Evolutionary conservation across 208 protist species (phyloP).

Genomic region (Tetramitus jugosus): DNA sequence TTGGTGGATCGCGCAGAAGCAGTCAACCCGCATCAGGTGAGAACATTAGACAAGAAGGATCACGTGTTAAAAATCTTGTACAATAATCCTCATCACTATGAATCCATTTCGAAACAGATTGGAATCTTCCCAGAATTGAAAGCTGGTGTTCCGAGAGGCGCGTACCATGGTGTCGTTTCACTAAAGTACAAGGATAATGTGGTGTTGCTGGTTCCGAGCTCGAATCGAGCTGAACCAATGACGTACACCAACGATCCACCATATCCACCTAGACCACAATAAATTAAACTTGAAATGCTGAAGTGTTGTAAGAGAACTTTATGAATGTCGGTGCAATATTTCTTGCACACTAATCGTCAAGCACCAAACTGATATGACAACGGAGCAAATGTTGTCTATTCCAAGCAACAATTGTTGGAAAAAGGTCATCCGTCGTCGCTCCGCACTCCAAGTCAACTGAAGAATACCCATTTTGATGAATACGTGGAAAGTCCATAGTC

Average conservation of each 20-base stretch:
- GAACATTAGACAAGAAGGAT: neutral
- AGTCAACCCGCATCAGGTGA: neutral
- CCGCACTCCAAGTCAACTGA: too few species aligned
- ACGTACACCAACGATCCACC: neutral
- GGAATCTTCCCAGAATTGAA: neutral
- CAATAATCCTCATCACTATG: neutral
- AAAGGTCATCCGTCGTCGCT: too few species aligned
- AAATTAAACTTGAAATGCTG: too few species aligned
- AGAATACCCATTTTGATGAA: too few species aligned
- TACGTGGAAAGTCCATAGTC: too few species aligned
- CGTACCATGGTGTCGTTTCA: slow-evolving; percentile 1
- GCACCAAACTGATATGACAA: too few species aligned
- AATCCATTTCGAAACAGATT: neutral
- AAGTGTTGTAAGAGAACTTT: too few species aligned
- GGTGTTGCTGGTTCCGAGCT: neutral
- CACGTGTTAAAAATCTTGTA: neutral
- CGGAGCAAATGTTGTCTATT: too few species aligned
- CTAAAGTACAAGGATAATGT: neutral
- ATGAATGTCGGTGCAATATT: too few species aligned
- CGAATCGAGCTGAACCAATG: neutral
- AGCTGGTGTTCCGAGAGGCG: slow-evolving; percentile 12
- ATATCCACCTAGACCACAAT: too few species aligned
- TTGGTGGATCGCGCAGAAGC: neutral
- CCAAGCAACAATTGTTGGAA: too few species aligned
- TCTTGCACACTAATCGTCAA: too few species aligned